phyloP scores from a whole-genome alignment of 495 filamentous ascomycete genomes.

The Hypoxylon intermedium region DNA sequence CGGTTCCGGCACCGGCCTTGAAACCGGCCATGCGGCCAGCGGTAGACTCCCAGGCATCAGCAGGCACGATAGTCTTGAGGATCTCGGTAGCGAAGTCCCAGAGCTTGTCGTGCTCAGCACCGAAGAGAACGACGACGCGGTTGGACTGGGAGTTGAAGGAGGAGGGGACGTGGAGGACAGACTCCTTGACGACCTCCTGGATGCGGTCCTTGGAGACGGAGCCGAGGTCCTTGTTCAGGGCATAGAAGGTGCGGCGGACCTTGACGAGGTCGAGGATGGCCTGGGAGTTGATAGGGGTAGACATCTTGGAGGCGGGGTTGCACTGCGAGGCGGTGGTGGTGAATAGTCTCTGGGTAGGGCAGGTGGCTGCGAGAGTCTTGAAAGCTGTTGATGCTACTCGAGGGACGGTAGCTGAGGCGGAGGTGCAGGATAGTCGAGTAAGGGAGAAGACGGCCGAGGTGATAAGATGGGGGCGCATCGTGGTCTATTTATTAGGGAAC shows the following conservation, averaged over 20 bases:
- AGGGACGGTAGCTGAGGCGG: conserved; percentile 11
- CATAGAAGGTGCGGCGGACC: conserved; percentile 66
- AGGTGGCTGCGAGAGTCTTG: conserved; percentile 19
- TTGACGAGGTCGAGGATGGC: conserved; percentile 61
- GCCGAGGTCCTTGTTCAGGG: conserved; percentile 62
- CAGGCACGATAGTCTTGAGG: conserved; percentile 65
- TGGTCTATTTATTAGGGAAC: conserved; percentile 36
- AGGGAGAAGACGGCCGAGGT: conserved; percentile 39
- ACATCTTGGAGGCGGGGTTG: conserved; percentile 31
- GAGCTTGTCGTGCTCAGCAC: conserved; percentile 68
- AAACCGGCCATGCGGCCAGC: conserved; percentile 58
- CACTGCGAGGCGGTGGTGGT: conserved; percentile 26
- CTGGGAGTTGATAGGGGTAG: conserved; percentile 40
- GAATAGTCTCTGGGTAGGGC: conserved; percentile 32
- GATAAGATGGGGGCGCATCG: conserved; percentile 40
- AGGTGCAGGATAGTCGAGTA: conserved; percentile 32
- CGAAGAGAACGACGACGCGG: conserved; percentile 66
- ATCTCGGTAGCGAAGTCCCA: conserved; percentile 64
- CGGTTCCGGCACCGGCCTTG: conserved; percentile 64
- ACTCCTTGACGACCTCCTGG: conserved; percentile 62
- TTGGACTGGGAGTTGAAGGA: conserved; percentile 73
- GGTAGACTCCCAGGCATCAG: conserved; percentile 58
- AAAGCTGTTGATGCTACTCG: conserved; percentile 10
- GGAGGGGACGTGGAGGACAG: conserved; percentile 61
- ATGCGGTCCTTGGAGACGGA: conserved; percentile 61